Base-by-base conservation (phyloP, 2,329 filamentous ascomycete genomes). In the Penicillium sp. region DNA sequence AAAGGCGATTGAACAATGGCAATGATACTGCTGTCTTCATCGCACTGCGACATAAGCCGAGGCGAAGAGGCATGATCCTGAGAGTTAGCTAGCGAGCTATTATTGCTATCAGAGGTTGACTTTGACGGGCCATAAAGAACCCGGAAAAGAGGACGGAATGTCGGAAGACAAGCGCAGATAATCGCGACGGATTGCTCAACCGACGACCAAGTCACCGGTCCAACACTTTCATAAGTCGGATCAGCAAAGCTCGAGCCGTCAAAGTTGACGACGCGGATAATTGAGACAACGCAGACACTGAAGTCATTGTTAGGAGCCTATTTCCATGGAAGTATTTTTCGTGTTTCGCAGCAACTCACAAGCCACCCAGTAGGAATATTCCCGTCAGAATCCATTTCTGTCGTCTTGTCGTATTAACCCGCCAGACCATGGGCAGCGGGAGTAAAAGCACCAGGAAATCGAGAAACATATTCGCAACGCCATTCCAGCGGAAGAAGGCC, bases 121-220 rank as follows among this genome's bases (percentile, higher is more conserved):
- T 8, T 41, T 19, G 46, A 50, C 10, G 16, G 33, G 16, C 52
- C 50, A 25, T 51, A 54, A 12, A 61, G 13, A 10, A 41, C 14
- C n/a, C 59, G 42, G 22, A 62, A 43, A 19, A 63, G 46, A 16
- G 63, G 60, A 7, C 62, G 55, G 7, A 65, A 49, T 11, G 63
- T 64, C 10, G 62, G 63, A 10, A 65, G 53, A 43, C 62, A 64
- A 12, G 61, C 57, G 33, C 61, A 65, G 16, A 63, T 52, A 12
- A 65, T 63, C 3, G 58, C 61, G n/a, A 61, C 42, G 1, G 62
- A 63, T 31, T 65, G 62, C 38, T 65, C 63, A 41, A 64, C 52
- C 2, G 60, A 62, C 16, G 63, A 64, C 60, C 61, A 65, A 14
- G 47, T 58, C 1, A 61, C 46, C 3, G 63, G 52, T n/a, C 50